Evolutionary conservation across 306 rosid genomes (phyloP), one percentile per base, ranked within the genome.

Genomic region (Benincasa hispida): DNA sequence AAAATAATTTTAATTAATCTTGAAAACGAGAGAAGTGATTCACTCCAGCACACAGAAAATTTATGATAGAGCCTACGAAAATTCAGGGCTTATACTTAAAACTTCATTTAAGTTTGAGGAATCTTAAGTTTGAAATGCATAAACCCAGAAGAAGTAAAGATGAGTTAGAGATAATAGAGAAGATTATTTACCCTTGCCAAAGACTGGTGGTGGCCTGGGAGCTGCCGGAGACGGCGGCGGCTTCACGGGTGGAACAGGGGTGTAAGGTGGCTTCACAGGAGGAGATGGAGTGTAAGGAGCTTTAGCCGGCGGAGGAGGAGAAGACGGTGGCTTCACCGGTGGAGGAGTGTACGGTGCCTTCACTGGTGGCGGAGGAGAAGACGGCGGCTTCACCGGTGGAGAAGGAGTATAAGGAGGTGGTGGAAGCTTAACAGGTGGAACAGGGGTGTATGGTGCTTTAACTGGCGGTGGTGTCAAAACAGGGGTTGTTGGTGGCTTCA

Each of bases 311-410:
- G 83, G 79, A 12, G 50, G 42, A 2, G 76, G 10, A 13, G 42
- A 13, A 13, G 61, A 58, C 2, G 80, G 80, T n/a, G 72, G 19
- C n/a, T 51, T 34, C 15, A 22, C 81, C 56, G 76, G 76, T 7
- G 75, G 80, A 12, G 74, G 51, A 30, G 74, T 27, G 76, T 62
- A 34, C 1, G 91, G 89, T 25, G 87, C 75, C 25, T 82, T 73
- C 12, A 58, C 84, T 0, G 66, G 77, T 22, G 87, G 28, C 22
- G 28, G 27, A 59, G n/a, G 62, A 27, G 48, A 60, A 25, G 25
- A 58, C 0, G 78, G 77, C 19, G 87, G 19, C 25, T 66, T 66
- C 28, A 66, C 73, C 8, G 73, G 73, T 2, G 73, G 73, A 35
- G 48, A 53, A 55, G n/a, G 68, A 39, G 34, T 76, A 60, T 56